These are phyloP conservation scores for Clarireedia homoeocarpa DNA, from an alignment of 2,329 filamentous ascomycete species.

Conservation along the genomic window DNA sequence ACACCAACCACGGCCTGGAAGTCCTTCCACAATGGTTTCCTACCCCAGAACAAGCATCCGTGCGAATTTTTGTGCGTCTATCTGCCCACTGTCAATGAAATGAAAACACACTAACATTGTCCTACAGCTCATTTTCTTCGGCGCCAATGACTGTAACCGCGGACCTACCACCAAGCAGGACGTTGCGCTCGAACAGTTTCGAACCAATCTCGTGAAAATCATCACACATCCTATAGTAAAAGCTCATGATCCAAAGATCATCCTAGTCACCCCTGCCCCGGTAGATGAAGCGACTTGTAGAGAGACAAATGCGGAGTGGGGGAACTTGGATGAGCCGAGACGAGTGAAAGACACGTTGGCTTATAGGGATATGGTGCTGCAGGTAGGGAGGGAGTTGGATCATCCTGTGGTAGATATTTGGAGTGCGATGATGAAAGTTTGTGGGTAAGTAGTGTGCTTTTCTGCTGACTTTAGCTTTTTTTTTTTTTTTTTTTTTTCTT, in stretches of 20 bases:
- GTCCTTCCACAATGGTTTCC: conserved; percentile 15
- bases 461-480: background rate
- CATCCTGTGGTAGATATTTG: conserved; percentile 71
- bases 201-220: conserved; percentile 61
- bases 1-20: conserved; percentile 19
- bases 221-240: conserved; percentile 61
- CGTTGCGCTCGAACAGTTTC: conserved; percentile 66
- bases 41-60: conserved; percentile 17
- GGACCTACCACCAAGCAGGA: conserved; percentile 56
- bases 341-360: conserved; percentile 44
- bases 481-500: too few relatives aligned
- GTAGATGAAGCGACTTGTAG: conserved; percentile 62
- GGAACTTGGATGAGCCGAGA: conserved; percentile 33
- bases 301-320: conserved; percentile 28
- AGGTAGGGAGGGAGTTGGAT: conserved; percentile 38
- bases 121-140: conserved; percentile 56
- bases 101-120: background rate
- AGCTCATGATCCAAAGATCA: conserved; percentile 62
- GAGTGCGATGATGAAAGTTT: conserved; percentile 62
- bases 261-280: conserved; percentile 79
- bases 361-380: conserved; percentile 50
- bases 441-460: background rate
- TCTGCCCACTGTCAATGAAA: background rate
- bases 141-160: conserved; percentile 80
- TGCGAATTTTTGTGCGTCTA: conserved; percentile 35